Evolutionary conservation across 2,329 filamentous ascomycete genomes (phyloP).

Genomic region (Ceratocystis albifundus): DNA sequence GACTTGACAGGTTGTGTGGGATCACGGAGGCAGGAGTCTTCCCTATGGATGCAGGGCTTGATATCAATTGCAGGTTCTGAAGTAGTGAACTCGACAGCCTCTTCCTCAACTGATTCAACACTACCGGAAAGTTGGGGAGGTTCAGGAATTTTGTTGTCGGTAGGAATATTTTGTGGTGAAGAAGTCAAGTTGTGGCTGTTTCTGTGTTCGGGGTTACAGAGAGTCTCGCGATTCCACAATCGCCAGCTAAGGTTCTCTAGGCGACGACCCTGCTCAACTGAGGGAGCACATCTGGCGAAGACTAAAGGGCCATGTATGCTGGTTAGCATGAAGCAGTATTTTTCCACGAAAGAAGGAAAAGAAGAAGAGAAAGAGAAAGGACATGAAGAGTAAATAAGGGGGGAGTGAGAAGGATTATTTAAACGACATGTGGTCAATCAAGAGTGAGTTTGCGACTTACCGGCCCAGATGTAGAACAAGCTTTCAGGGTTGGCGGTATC

Average conservation of each 20-base stretch:
- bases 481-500: constrained; percentile 88
- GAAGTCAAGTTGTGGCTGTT: constrained; percentile 37
- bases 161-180: constrained; percentile 41
- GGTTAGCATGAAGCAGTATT: neutral
- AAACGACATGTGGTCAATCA: neutral
- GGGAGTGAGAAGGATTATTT: too few species aligned
- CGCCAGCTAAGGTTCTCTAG: constrained; percentile 95
- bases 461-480: constrained; percentile 93
- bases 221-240: constrained; percentile 85
- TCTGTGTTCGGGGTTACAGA: constrained; percentile 54
- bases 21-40: constrained; percentile 51
- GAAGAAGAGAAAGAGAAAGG: neutral
- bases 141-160: constrained; percentile 36
- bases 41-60: constrained; percentile 56
- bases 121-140: constrained; percentile 66
- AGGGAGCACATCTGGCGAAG: constrained; percentile 87
- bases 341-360: neutral
- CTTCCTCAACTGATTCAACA: constrained; percentile 61
- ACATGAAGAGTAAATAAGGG: neutral
- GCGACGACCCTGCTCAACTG: constrained; percentile 81
- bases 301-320: constrained; percentile 41
- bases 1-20: constrained; percentile 56
- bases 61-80: constrained; percentile 48
- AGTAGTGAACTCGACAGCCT: constrained; percentile 46
- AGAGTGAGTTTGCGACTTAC: constrained; percentile 44